Percentiles rank a stretch among this genome's conserved stretches.
Evolutionary conservation across 2,329 filamentous ascomycete species (phyloP).

Genomic region (Aureobasidium sp.): DNA sequence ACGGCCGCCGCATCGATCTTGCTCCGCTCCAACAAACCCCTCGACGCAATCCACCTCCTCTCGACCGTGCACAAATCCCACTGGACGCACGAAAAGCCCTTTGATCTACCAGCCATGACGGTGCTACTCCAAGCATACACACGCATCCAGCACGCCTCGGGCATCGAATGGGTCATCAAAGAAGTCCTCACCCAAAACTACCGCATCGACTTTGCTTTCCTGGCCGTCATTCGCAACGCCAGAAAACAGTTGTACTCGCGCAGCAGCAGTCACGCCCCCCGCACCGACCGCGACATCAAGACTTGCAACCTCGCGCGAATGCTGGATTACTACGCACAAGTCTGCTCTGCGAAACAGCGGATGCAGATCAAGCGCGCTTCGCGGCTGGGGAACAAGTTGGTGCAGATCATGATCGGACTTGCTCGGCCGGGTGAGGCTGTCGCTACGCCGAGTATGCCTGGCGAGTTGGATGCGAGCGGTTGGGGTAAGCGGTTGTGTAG

Average conservation of each 20-base stretch:
- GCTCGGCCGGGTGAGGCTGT: neutral
- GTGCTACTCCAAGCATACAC: constrained; percentile 28
- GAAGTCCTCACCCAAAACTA: constrained; percentile 26
- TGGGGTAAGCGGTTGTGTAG: too few species aligned
- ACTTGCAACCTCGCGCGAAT: neutral
- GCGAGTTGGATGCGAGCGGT: too few species aligned
- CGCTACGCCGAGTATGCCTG: too few species aligned
- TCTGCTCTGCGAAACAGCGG: neutral
- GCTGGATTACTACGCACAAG: neutral
- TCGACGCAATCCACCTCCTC: constrained; percentile 26
- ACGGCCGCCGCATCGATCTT: constrained; percentile 27
- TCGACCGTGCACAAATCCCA: constrained; percentile 23
- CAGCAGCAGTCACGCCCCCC: neutral
- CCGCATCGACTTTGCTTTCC: constrained; percentile 25
- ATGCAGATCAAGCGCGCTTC: neutral
- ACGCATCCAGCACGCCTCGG: constrained; percentile 15
- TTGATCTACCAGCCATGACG: constrained; percentile 28
- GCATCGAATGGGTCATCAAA: constrained; percentile 26
- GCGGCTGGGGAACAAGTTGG: constrained; percentile 1
- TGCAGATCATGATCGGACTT: neutral
- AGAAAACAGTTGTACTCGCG: neutral
- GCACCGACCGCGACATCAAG: neutral
- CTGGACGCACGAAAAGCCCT: constrained; percentile 20
- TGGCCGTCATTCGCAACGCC: constrained; percentile 9
- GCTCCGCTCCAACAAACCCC: constrained; percentile 23